These are phyloP conservation scores for Penicillium hesseltinei DNA, from an alignment of 2,329 filamentous ascomycete species.

Conservation along the genomic window DNA sequence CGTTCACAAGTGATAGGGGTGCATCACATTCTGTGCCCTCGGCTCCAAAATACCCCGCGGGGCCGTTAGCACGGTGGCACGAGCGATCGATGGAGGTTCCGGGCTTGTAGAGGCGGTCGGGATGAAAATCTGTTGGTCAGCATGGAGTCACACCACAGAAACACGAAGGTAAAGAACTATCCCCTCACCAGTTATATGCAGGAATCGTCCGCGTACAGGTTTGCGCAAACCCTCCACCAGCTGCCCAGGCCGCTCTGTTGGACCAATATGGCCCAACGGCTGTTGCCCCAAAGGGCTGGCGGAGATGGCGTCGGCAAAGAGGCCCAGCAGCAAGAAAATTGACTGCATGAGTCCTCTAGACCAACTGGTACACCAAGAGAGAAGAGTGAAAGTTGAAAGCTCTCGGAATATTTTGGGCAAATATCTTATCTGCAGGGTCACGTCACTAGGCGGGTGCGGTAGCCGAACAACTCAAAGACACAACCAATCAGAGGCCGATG, in stretches of 20 bases:
- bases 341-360: conserved; percentile 19
- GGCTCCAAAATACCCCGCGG: conserved; percentile 77
- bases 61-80: conserved; percentile 76
- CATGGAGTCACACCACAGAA: not conserved
- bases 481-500: not conserved
- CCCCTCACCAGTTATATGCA: conserved; percentile 37
- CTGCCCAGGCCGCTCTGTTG: not conserved
- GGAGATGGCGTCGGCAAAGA: conserved; percentile 13
- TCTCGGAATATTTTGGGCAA: not conserved
- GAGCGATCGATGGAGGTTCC: conserved; percentile 68
- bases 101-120: conserved; percentile 80
- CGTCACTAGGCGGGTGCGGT: conserved; percentile 2
- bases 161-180: not conserved
- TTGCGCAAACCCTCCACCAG: not conserved
- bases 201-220: conserved; percentile 31
- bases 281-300: conserved; percentile 16
- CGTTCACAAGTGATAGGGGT: conserved; percentile 75
- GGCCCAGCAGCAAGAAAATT: conserved; percentile 13
- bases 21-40: conserved; percentile 88
- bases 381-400: not conserved
- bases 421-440: conserved; percentile 6
- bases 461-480: not conserved
- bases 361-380: not conserved
- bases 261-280: conserved; percentile 5
- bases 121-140: conserved; percentile 73